phyloP scores from a whole-genome alignment of 306 rosid species.

The Sphenostylis stenocarpa region DNA sequence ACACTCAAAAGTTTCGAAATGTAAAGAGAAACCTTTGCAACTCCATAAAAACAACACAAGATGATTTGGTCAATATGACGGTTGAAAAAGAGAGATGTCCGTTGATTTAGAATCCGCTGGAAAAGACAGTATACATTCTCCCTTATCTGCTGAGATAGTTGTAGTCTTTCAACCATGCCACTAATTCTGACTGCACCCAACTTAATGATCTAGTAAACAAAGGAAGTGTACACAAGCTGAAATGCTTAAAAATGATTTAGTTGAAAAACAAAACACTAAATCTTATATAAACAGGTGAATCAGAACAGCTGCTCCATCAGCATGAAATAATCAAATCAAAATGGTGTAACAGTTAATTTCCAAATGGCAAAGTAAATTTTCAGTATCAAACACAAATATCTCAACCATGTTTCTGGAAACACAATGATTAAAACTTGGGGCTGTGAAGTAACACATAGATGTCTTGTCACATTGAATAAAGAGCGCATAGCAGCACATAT shows the following conservation, averaged over 20 bases:
- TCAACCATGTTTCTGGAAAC: not conserved
- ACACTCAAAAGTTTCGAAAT: constrained; percentile 18
- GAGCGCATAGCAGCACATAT: not conserved
- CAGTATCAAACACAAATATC: not conserved
- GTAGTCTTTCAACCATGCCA: constrained; percentile 98
- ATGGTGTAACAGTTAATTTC: not conserved
- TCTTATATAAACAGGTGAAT: constrained; percentile 18
- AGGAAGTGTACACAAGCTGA: constrained; percentile 26
- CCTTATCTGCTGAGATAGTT: constrained; percentile 81
- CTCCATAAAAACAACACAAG: constrained; percentile 94
- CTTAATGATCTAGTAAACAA: constrained; percentile 65
- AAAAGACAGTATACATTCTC: constrained; percentile 91
- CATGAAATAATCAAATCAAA: not conserved
- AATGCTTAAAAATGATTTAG: constrained; percentile 18
- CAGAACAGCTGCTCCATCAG: constrained; percentile 9
- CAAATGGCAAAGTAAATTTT: constrained; percentile 8
- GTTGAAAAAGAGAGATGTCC: constrained; percentile 82
- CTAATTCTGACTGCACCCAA: constrained; percentile 97
- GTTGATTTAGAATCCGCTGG: constrained; percentile 78
- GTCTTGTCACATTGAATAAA: not conserved
- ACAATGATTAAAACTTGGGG: not conserved
- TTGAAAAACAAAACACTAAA: constrained; percentile 7
- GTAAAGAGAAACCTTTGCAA: constrained; percentile 68
- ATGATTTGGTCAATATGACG: constrained; percentile 96
- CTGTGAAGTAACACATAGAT: not conserved